Conservation (phyloP, 768 basidiomycete species). For the Boletus sp. region DNA sequence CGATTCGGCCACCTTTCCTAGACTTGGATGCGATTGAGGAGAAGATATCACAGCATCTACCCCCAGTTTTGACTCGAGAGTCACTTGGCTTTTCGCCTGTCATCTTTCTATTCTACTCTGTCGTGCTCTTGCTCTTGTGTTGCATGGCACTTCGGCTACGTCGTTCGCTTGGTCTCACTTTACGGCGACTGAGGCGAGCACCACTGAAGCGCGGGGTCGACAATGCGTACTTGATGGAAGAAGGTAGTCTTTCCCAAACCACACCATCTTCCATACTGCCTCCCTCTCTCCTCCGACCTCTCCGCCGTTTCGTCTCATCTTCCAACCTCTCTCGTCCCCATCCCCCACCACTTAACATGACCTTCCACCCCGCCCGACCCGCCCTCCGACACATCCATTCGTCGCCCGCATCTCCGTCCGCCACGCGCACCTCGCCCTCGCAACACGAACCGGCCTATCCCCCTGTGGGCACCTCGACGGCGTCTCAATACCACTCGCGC, state of each 20-base stretch:
- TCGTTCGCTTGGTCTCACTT: conserved; percentile 45
- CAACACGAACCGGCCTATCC: conserved; percentile 23
- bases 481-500: conserved; percentile 34
- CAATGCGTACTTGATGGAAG: conserved; percentile 46
- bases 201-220: conserved; percentile 33
- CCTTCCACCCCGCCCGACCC: conserved; percentile 9
- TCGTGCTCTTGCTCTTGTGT: conserved; percentile 42
- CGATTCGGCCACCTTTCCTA: conserved; percentile 62
- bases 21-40: conserved; percentile 62
- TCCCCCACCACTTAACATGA: conserved; percentile 18
- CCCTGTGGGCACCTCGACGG: conserved; percentile 30
- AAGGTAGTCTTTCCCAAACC: conserved; percentile 28
- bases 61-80: conserved; percentile 55
- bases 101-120: conserved; percentile 54
- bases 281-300: conserved; percentile 26
- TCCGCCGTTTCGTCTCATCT: conserved; percentile 28
- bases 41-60: conserved; percentile 63
- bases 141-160: conserved; percentile 57
- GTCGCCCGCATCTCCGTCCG: conserved; percentile 16
- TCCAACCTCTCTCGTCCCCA: conserved; percentile 23
- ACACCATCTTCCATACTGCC: conserved; percentile 20
- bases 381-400: conserved; percentile 22
- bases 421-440: conserved; percentile 4
- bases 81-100: conserved; percentile 75
- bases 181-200: conserved; percentile 46